Evolutionary conservation across 2,329 filamentous ascomycete species (phyloP).

Genomic region (Aspergillus quadrilineatus): DNA sequence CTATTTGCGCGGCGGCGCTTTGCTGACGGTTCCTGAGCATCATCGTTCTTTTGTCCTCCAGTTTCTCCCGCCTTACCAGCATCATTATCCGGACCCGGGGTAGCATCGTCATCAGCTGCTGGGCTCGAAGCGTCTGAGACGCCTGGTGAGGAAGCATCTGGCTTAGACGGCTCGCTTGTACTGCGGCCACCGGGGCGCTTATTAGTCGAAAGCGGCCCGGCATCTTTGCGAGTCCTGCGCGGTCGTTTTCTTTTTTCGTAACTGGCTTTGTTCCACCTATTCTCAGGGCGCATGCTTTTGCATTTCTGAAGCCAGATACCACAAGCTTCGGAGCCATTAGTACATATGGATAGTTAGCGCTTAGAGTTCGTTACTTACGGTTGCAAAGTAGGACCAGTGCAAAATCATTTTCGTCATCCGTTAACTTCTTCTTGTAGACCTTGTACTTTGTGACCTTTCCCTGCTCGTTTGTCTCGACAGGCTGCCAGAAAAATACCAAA

Average conservation of each 20-base stretch:
- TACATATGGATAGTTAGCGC: not conserved
- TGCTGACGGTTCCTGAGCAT: constrained; percentile 32
- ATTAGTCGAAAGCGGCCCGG: constrained; percentile 35
- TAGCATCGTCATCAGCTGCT: constrained; percentile 35
- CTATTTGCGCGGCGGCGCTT: constrained; percentile 50
- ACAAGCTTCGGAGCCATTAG: constrained; percentile 58
- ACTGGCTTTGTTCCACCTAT: constrained; percentile 74
- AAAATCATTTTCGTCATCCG: constrained; percentile 68
- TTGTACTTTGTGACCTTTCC: constrained; percentile 67
- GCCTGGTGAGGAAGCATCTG: constrained; percentile 41
- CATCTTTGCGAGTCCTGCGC: constrained; percentile 34
- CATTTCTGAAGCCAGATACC: constrained; percentile 93
- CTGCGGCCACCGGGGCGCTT: constrained; percentile 34
- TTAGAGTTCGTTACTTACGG: constrained; percentile 55
- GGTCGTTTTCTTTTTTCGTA: constrained; percentile 43
- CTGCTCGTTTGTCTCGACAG: constrained; percentile 62
- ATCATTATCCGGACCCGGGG: constrained; percentile 35
- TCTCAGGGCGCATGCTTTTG: constrained; percentile 75
- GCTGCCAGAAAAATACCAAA: constrained; percentile 70
- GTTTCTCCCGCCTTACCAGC: constrained; percentile 5
- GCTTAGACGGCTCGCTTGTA: constrained; percentile 28
- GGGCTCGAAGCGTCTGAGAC: constrained; percentile 40
- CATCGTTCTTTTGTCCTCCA: constrained; percentile 35
- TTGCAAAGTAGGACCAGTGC: constrained; percentile 81
- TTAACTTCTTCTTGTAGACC: constrained; percentile 71